Conservation (phyloP, 2,329 filamentous ascomycete species). For the Microdochium trichocladiopsis region DNA sequence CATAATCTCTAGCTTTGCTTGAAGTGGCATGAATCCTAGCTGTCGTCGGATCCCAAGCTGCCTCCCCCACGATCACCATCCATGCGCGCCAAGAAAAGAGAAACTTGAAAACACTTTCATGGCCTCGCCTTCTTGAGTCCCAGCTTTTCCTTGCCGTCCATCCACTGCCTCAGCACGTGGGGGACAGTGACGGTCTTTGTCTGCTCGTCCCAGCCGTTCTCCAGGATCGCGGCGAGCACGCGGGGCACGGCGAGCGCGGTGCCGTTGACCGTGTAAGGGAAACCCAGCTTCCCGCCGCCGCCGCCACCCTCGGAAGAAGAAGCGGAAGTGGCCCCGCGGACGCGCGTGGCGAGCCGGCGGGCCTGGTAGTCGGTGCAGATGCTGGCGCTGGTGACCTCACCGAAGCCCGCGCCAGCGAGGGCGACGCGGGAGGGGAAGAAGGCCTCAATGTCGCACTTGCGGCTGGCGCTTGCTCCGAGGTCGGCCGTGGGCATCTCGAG, state of each 20-base stretch:
- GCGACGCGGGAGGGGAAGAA: conserved; percentile 74
- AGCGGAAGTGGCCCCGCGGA: conserved; percentile 50
- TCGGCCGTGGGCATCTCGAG: conserved; percentile 89
- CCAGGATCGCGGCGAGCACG: conserved; percentile 80
- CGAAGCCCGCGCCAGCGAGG: conserved; percentile 63
- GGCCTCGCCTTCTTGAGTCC: conserved; percentile 16
- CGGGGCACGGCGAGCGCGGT: conserved; percentile 88
- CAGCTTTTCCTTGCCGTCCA: conserved; percentile 69
- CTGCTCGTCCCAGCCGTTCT: conserved; percentile 80
- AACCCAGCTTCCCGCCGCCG: conserved; percentile 47
- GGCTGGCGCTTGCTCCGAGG: conserved; percentile 77
- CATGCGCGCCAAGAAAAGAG: too few species aligned
- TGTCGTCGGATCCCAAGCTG: too few species aligned
- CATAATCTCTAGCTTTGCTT: too few species aligned
- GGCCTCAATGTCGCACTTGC: conserved; percentile 91
- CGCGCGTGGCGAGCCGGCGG: conserved; percentile 69
- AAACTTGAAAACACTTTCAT: too few species aligned
- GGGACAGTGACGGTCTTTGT: conserved; percentile 65
- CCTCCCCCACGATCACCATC: too few species aligned
- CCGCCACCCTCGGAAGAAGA: too few species aligned
- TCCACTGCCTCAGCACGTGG: conserved; percentile 72
- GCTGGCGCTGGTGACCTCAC: conserved; percentile 85
- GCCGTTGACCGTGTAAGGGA: conserved; percentile 88
- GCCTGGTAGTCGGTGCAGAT: conserved; percentile 95
- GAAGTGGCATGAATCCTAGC: too few species aligned